phyloP scores from a whole-genome alignment of 768 basidiomycete genomes.

The Hygrocybe punicea region DNA sequence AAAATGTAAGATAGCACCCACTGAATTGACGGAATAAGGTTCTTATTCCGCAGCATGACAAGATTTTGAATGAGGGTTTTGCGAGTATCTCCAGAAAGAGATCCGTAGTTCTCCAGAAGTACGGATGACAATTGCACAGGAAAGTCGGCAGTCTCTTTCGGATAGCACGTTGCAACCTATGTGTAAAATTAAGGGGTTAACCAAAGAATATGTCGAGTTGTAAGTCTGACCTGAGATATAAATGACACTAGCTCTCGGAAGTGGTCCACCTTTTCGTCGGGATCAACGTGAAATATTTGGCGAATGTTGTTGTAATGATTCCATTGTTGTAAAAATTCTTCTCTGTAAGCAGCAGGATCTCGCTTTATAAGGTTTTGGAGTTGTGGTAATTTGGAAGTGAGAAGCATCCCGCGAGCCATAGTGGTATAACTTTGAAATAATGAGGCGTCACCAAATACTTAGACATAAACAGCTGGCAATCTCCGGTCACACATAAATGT shows the following conservation, averaged over 20 bases:
- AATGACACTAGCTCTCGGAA: slow-evolving; percentile 88
- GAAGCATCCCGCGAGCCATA: slow-evolving; percentile 70
- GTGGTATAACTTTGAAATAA: no score
- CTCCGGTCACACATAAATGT: no score
- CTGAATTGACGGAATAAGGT: slow-evolving; percentile 90
- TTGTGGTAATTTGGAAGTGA: slow-evolving; percentile 89
- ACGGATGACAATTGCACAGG: slow-evolving; percentile 75
- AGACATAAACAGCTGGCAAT: no score
- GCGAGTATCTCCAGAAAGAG: slow-evolving; percentile 74
- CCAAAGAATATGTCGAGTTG: background rate
- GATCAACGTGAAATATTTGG: slow-evolving; percentile 77
- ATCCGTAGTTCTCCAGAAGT: slow-evolving; percentile 73
- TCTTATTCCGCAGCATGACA: slow-evolving; percentile 90
- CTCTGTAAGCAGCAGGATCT: slow-evolving; percentile 83
- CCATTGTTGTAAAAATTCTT: slow-evolving; percentile 97
- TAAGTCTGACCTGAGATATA: slow-evolving; percentile 67
- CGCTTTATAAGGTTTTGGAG: slow-evolving; percentile 97
- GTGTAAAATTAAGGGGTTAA: background rate
- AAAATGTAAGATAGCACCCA: slow-evolving; percentile 38
- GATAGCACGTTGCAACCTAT: slow-evolving; percentile 90
- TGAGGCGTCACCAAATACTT: no score
- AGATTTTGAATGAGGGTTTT: slow-evolving; percentile 85
- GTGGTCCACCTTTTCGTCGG: slow-evolving; percentile 79
- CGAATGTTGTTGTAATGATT: slow-evolving; percentile 87
- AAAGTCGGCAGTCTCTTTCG: slow-evolving; percentile 82